phyloP scores from a whole-genome alignment of 2,329 filamentous ascomycete genomes.

The Alternaria novae-zelandiae region DNA sequence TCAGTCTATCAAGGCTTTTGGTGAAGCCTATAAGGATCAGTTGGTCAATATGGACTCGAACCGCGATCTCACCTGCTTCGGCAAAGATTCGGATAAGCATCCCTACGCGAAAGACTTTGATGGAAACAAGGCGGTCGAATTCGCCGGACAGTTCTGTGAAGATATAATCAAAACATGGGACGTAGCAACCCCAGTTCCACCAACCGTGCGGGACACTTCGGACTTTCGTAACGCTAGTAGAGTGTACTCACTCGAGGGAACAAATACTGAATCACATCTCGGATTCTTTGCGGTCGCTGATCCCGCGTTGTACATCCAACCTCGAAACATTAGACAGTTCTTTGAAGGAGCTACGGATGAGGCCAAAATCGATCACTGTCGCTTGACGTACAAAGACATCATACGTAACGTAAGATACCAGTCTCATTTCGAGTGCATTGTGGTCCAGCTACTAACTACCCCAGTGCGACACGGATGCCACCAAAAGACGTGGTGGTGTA shows the following conservation, averaged over 20 bases:
- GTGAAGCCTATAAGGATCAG: no score
- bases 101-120: not conserved
- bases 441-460: not conserved
- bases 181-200: not conserved
- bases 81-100: not conserved
- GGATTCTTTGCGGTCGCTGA: not conserved
- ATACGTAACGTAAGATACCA: not conserved
- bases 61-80: not conserved
- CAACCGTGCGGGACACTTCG: not conserved
- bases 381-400: not conserved
- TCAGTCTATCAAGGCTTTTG: no score
- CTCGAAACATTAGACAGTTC: not conserved
- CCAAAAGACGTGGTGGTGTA: not conserved
- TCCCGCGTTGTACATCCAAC: not conserved
- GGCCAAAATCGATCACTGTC: not conserved
- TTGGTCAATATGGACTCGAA: not conserved
- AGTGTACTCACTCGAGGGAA: rapidly evolving
- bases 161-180: not conserved
- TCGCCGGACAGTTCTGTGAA: not conserved
- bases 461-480: not conserved
- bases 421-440: no score
- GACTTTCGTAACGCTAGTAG: not conserved
- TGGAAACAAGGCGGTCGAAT: not conserved
- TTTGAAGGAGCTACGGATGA: not conserved
- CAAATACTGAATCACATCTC: not conserved